These are phyloP conservation scores for Kluyveromyces nonfermentans DNA, from an alignment of 805 yeast genomes.

Conservation along the genomic window DNA sequence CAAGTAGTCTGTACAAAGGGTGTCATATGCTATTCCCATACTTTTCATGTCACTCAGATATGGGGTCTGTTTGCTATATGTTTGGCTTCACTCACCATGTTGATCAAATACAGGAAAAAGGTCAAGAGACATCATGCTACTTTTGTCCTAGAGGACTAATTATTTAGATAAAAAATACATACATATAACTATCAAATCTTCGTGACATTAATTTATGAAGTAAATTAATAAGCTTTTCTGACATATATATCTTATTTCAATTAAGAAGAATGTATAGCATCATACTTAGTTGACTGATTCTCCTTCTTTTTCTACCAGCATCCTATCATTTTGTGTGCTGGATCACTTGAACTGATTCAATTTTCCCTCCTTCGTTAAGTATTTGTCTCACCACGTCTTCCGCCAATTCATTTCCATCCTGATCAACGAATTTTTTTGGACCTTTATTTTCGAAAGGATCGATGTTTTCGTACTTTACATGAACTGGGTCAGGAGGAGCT, in stretches of 20 bases:
- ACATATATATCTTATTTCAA: not conserved
- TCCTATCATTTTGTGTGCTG: not conserved
- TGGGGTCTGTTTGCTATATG: conserved; percentile 16
- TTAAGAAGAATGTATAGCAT: too few species aligned
- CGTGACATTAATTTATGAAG: not conserved
- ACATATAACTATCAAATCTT: not conserved
- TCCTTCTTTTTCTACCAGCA: not conserved
- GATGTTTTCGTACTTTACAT: conserved; percentile 10
- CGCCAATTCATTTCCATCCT: conserved; percentile 30
- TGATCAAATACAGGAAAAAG: conserved; percentile 3
- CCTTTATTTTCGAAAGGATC: conserved; percentile 20
- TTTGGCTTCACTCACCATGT: conserved; percentile 14
- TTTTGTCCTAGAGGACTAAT: not conserved
- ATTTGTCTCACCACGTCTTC: conserved; percentile 25
- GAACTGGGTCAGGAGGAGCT: conserved; percentile 1
- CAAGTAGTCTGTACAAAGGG: conserved; percentile 38
- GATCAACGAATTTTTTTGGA: conserved; percentile 29
- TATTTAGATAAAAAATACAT: not conserved
- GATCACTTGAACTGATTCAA: not conserved
- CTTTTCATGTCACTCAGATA: conserved; percentile 27
- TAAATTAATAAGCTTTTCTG: not conserved
- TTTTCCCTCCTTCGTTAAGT: conserved; percentile 18
- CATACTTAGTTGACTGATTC: too few species aligned
- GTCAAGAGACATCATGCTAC: conserved; percentile 1
- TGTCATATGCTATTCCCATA: conserved; percentile 38